Evolutionary conservation across 306 rosid species (phyloP).

Genomic region (Medicago arabica): DNA sequence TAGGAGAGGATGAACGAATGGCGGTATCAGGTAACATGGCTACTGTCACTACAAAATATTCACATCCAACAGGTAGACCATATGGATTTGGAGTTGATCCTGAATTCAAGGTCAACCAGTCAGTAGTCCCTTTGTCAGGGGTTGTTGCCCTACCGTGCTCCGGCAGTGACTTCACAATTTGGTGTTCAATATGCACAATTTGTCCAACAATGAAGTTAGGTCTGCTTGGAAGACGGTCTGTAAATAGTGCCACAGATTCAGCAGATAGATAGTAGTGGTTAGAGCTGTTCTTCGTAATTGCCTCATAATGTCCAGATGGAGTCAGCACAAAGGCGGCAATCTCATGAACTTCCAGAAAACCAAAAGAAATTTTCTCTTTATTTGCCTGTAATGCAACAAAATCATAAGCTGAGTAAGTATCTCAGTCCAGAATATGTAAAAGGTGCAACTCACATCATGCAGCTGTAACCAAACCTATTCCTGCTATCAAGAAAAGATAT

Average conservation of each 20-base stretch:
- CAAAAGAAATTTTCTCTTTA: conserved; percentile 91
- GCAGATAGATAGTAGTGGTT: conserved; percentile 86
- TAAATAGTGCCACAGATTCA: conserved; percentile 92
- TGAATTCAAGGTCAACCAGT: conserved; percentile 91
- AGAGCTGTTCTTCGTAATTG: conserved; percentile 78
- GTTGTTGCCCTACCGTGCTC: conserved; percentile 58
- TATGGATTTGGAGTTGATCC: conserved; percentile 83
- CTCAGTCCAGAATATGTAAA: conserved; percentile 16
- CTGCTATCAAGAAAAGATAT: conserved; percentile 17
- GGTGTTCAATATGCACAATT: conserved; percentile 96
- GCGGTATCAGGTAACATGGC: conserved; percentile 96
- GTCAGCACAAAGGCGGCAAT: conserved; percentile 91
- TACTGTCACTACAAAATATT: conserved; percentile 92
- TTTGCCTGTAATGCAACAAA: conserved; percentile 80
- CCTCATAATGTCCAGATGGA: conserved; percentile 81
- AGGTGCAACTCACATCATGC: background rate
- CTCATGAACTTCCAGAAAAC: conserved; percentile 88
- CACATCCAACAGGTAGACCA: conserved; percentile 96
- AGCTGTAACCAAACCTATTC: conserved; percentile 16
- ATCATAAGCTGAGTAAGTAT: conserved; percentile 34
- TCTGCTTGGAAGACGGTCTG: conserved; percentile 74
- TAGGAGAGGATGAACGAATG: conserved; percentile 81
- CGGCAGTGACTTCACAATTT: conserved; percentile 63
- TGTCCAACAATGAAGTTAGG: conserved; percentile 96
- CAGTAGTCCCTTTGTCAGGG: conserved; percentile 60